Percentiles rank a stretch among this genome's conserved stretches.
Conservation (phyloP, 139 green algal species). For the Diplosphaera chodatii region DNA sequence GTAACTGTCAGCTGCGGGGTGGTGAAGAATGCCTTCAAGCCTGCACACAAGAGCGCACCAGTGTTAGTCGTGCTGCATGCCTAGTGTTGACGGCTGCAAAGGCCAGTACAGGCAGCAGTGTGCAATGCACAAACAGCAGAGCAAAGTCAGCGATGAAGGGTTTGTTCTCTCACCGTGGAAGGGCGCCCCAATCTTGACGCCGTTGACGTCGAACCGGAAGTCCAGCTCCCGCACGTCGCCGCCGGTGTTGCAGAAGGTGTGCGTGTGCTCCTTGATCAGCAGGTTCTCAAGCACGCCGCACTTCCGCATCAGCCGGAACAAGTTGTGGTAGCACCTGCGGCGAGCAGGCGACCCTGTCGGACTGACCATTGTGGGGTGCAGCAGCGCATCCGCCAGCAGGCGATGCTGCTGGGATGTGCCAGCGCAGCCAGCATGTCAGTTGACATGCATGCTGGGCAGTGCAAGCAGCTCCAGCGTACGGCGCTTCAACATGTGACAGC, state of each 20-base stretch:
- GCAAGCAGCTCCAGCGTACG: too few species aligned
- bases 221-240: conserved; percentile 88
- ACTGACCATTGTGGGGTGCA: too few species aligned
- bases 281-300: conserved; percentile 91
- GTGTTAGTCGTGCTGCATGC: too few species aligned
- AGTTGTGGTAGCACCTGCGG: conserved; percentile 56
- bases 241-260: conserved; percentile 92
- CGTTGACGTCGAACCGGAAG: conserved; percentile 81
- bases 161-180: conserved; percentile 52
- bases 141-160: background rate
- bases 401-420: too few species aligned
- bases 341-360: too few species aligned
- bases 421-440: too few species aligned
- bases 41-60: too few species aligned
- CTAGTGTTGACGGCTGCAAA: too few species aligned
- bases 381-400: too few species aligned
- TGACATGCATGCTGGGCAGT: background rate
- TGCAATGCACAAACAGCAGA: background rate
- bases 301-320: conserved; percentile 95
- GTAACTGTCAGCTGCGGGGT: conserved; percentile 75
- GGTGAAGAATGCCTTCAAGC: conserved; percentile 94
- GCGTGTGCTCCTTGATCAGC: conserved; percentile 91
- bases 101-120: background rate
- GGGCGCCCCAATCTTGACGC: conserved; percentile 79
- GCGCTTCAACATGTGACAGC: too few species aligned